phyloP scores from a whole-genome alignment of 169 alveolate species.

The Cardiosporidium cionae region DNA sequence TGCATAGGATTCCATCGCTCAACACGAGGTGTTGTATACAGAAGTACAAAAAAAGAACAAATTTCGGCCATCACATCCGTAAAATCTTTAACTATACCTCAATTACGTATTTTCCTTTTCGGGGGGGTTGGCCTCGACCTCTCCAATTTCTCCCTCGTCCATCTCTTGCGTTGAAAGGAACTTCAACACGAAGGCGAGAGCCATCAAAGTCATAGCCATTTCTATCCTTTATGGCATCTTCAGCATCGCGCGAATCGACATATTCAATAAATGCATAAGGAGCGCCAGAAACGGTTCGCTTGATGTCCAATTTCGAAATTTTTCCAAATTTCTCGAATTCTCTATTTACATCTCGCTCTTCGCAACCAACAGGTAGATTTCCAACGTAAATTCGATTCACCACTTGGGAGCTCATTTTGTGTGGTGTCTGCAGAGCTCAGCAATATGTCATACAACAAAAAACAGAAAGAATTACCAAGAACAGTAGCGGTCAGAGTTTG shows the following conservation, averaged over 20 bases:
- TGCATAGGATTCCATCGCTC: too few relatives aligned
- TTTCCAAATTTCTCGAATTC: conserved; percentile 66
- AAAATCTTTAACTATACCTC: too few relatives aligned
- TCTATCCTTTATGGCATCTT: conserved; percentile 64
- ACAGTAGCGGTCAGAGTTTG: too few relatives aligned
- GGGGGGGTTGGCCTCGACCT: conserved; percentile 38
- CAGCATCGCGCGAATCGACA: conserved; percentile 72
- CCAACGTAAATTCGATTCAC: conserved; percentile 61
- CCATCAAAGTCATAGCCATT: conserved; percentile 66
- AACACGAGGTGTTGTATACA: too few relatives aligned
- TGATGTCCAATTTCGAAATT: conserved; percentile 52
- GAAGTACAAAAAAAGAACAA: too few relatives aligned
- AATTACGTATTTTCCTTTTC: conserved; percentile 24
- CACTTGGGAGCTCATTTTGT: conserved; percentile 4
- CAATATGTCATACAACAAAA: too few relatives aligned
- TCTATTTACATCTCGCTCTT: conserved; percentile 60
- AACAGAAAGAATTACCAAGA: too few relatives aligned
- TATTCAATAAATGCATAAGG: conserved; percentile 67
- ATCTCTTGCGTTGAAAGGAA: conserved; percentile 55
- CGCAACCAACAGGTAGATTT: conserved; percentile 57
- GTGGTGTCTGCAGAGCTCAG: too few relatives aligned
- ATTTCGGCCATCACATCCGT: too few relatives aligned
- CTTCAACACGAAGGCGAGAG: conserved; percentile 60
- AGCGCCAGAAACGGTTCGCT: conserved; percentile 57
- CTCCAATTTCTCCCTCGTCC: conserved; percentile 37